Base-by-base conservation (phyloP, 352 stramenopile genomes). In the Poterioochromonas sp. region DNA sequence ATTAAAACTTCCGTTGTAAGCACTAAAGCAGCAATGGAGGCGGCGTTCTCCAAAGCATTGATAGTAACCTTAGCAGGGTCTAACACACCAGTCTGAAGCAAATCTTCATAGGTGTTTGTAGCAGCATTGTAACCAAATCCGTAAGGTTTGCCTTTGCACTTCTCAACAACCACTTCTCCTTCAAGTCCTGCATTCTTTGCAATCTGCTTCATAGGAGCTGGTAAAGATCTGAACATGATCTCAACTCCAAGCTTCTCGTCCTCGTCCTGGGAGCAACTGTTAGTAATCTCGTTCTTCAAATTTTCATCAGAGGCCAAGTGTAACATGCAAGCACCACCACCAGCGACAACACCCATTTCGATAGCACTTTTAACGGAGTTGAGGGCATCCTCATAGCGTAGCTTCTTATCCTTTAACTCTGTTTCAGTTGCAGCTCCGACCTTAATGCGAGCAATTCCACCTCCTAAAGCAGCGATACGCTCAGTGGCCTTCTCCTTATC, bases 371-470 rank as follows among this genome's bases (percentile, higher is more conserved):
- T 79, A n/a, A 92, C 87, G 5, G 87, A 90, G 80, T 93, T 93
- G 12, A 94, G 76, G n/a, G 89, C 89, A 86, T 93, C 89, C 73
- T 93, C 89, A 79, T 92, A 92, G 54, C 89, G 82, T n/a, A 92
- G 84, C 82, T 93, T 93, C 85, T 94, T 94, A 77, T 94, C 89
- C 84, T 93, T 94, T 26, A 94, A 79, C 81, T 94, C 89, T 5
- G 88, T 93, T 81, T 94, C 89, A 12, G 88, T 93, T 3, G 87
- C 88, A 44, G 88, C 89, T 68, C 89, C 89, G 43, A 94, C 88
- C 84, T 94, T 92, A 79, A 94, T 93, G 37, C 87, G 80, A 34
- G 88, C 88, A 82, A 93, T 91, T 71, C 89, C 89, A 60, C 89
- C 89, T 8, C 88, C 88, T 20, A 94, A 84, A 8, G 87, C 84